Percentiles rank a stretch among this genome's conserved stretches.
phyloP scores from a whole-genome alignment of 805 yeast genomes.

The Yamadazyma insecticola region DNA sequence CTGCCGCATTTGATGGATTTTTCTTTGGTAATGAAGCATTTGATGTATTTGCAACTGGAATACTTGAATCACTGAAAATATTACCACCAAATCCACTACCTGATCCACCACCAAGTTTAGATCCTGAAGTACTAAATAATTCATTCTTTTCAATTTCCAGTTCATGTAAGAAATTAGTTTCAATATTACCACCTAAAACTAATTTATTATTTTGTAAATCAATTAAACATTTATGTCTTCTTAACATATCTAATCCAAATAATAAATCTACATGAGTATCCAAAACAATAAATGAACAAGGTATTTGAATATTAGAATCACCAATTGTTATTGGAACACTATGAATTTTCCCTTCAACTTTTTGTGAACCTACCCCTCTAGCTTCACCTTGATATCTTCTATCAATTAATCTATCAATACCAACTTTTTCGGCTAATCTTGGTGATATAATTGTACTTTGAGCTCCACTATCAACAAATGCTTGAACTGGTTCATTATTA shows the following conservation, averaged over 20 bases:
- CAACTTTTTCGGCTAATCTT: constrained; percentile 66
- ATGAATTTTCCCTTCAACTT: constrained; percentile 80
- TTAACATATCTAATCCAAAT: constrained; percentile 86
- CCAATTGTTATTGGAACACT: constrained; percentile 83
- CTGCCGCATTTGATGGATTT: constrained; percentile 13
- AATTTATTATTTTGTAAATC: constrained; percentile 67
- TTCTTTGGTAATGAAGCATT: constrained; percentile 8
- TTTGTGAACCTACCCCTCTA: constrained; percentile 81
- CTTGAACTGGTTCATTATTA: constrained; percentile 77
- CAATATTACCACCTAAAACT: constrained; percentile 62
- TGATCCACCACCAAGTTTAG: constrained; percentile 9
- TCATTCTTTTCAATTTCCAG: constrained; percentile 50
- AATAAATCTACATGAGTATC: constrained; percentile 72
- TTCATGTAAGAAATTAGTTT: constrained; percentile 69
- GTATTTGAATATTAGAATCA: constrained; percentile 33
- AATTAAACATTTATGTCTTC: constrained; percentile 78
- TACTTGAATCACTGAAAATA: constrained; percentile 16
- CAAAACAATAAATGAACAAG: constrained; percentile 41
- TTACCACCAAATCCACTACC: constrained; percentile 32
- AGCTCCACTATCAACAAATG: constrained; percentile 97
- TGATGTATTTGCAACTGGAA: constrained; percentile 5
- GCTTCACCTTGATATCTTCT: constrained; percentile 78
- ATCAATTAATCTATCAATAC: constrained; percentile 71
- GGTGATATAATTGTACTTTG: constrained; percentile 84
- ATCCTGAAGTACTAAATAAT: constrained; percentile 11